Percentiles rank a stretch among this genome's conserved stretches.
These are phyloP conservation scores for Fusarium chlamydosporum DNA, from an alignment of 2,329 filamentous ascomycete species.

Conservation along the genomic window DNA sequence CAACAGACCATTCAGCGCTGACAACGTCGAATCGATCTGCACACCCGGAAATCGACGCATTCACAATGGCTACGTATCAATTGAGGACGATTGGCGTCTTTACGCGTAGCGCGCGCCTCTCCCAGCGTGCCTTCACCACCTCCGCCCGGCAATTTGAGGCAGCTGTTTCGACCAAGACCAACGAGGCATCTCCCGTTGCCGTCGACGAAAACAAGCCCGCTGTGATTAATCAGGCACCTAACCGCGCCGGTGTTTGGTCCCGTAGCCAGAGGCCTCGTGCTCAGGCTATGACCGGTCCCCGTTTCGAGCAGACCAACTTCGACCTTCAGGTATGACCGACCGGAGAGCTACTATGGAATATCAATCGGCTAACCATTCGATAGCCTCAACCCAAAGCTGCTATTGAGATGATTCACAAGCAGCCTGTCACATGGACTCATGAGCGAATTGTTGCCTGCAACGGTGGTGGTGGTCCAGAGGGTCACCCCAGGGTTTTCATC, in stretches of 20 bases:
- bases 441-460: constrained; percentile 87
- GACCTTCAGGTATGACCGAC: constrained; percentile 79
- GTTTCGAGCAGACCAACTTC: constrained; percentile 98
- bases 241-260: constrained; percentile 85
- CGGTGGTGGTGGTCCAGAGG: constrained; percentile 89
- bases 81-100: constrained; percentile 62
- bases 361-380: constrained; percentile 42
- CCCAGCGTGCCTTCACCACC: constrained; percentile 64
- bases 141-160: constrained; percentile 64
- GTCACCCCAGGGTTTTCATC: constrained; percentile 96
- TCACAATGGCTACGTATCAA: constrained; percentile 61
- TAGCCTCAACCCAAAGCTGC: constrained; percentile 91
- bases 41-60: constrained; percentile 48
- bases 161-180: constrained; percentile 57
- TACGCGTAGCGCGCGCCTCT: constrained; percentile 61
- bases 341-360: constrained; percentile 14
- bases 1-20: constrained; percentile 40
- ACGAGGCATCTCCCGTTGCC: constrained; percentile 60
- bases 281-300: constrained; percentile 90
- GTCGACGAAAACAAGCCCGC: constrained; percentile 60
- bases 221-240: constrained; percentile 83
- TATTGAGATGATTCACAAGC: constrained; percentile 95
- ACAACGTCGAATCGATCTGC: constrained; percentile 48
- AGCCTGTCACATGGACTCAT: constrained; percentile 93
- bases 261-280: constrained; percentile 85